Conservation (phyloP, 2,329 filamentous ascomycete genomes). For the Arthrobotrys pseudoclavata region DNA sequence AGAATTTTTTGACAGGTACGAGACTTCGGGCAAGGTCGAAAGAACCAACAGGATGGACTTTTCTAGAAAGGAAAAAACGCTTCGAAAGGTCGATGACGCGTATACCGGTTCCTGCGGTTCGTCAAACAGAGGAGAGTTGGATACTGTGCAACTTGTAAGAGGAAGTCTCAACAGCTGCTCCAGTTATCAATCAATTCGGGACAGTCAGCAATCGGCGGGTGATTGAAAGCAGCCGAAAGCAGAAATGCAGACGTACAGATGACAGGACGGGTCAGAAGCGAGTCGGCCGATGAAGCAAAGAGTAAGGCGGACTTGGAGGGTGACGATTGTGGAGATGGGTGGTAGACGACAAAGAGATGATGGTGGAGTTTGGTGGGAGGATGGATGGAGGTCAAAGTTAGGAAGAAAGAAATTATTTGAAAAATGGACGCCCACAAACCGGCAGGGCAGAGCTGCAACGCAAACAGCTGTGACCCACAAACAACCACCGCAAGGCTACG, state of each 20-base stretch:
- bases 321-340: slow-evolving; percentile 47
- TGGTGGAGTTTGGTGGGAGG: slow-evolving; percentile 25
- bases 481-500: slow-evolving; percentile 42
- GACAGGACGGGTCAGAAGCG: slow-evolving; percentile 36
- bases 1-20: slow-evolving; percentile 4
- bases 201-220: slow-evolving; percentile 31
- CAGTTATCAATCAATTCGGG: slow-evolving; percentile 19
- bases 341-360: slow-evolving; percentile 29
- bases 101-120: slow-evolving; percentile 60
- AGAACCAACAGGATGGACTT: slow-evolving; percentile 23
- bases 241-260: slow-evolving; percentile 37
- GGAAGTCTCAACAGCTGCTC: slow-evolving; percentile 33
- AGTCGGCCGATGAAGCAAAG: slow-evolving; percentile 41
- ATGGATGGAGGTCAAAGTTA: slow-evolving; percentile 23
- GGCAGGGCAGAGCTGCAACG: slow-evolving; percentile 53
- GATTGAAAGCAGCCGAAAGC: slow-evolving; percentile 38
- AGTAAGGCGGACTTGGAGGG: slow-evolving; percentile 29
- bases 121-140: slow-evolving; percentile 50
- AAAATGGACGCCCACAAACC: slow-evolving; percentile 55
- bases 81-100: slow-evolving; percentile 53
- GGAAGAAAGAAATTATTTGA: slow-evolving; percentile 56
- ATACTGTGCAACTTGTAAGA: slow-evolving; percentile 41
- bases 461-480: slow-evolving; percentile 32
- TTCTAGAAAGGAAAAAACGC: slow-evolving; percentile 37
- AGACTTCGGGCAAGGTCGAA: slow-evolving; percentile 23